Conservation (phyloP, 2,329 filamentous ascomycete species). For the Orbilia ellipsospora region DNA sequence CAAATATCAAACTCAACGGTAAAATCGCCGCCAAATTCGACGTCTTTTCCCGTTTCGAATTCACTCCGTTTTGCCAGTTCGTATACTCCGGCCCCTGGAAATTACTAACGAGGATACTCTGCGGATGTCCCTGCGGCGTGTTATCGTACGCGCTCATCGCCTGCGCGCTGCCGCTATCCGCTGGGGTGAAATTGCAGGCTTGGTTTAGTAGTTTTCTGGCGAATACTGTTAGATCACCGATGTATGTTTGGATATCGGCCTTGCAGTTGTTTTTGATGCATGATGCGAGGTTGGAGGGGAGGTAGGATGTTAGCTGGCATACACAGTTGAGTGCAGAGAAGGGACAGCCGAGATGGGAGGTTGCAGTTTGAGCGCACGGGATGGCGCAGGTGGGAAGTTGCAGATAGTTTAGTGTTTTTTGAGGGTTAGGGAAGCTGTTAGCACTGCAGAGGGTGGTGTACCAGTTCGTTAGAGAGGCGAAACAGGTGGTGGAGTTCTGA, state of each 20-base stretch:
- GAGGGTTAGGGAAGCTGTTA: not conserved
- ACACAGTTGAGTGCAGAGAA: conserved; percentile 23
- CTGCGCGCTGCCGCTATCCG: not conserved
- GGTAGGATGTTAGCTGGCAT: conserved; percentile 23
- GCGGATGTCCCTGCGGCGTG: conserved; percentile 15
- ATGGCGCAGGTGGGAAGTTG: conserved; percentile 28
- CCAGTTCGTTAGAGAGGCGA: conserved; percentile 19
- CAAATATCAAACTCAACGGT: conserved; percentile 46
- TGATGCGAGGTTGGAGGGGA: conserved; percentile 16
- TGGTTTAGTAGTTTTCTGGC: conserved; percentile 24
- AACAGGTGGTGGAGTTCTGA: conserved; percentile 11
- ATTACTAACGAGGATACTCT: conserved; percentile 15
- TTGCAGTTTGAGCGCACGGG: conserved; percentile 16
- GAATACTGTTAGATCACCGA: conserved; percentile 12
- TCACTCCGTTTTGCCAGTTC: conserved; percentile 28
- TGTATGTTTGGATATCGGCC: conserved; percentile 18
- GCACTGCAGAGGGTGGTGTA: conserved; percentile 12
- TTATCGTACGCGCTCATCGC: conserved; percentile 9
- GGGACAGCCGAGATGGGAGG: conserved; percentile 39
- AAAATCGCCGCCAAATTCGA: conserved; percentile 37
- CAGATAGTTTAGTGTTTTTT: conserved; percentile 15
- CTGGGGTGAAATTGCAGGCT: conserved; percentile 7
- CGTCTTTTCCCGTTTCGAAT: conserved; percentile 6
- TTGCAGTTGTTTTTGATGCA: conserved; percentile 23
- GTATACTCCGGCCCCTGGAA: conserved; percentile 35